Percentiles rank a stretch among this genome's conserved stretches.
Evolutionary conservation across 1,284 basidiomycete species (phyloP).

Genomic region (Fomitopsis pinicola): DNA sequence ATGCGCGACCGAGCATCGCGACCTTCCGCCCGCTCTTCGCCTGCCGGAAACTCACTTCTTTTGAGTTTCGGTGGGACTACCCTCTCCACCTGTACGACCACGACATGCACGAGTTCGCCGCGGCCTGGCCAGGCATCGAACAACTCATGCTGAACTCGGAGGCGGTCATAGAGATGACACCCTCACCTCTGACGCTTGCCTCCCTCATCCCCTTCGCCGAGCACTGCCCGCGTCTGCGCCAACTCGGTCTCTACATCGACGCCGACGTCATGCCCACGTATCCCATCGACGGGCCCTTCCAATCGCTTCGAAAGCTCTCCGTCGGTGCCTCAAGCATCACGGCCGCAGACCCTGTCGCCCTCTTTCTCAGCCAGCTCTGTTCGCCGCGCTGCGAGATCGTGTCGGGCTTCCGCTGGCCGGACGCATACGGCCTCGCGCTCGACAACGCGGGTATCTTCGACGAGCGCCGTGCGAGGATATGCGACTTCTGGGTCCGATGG

Average conservation of each 20-base stretch:
- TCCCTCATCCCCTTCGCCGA: slow-evolving; percentile 47
- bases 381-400: slow-evolving; percentile 38
- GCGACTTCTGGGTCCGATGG: slow-evolving; percentile 21
- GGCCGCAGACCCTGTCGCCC: slow-evolving; percentile 37
- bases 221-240: slow-evolving; percentile 44
- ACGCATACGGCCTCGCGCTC: slow-evolving; percentile 25
- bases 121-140: slow-evolving; percentile 44
- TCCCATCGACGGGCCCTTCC: slow-evolving; percentile 28
- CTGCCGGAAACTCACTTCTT: slow-evolving; percentile 37
- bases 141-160: slow-evolving; percentile 47
- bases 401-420: slow-evolving; percentile 30
- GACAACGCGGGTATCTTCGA: slow-evolving; percentile 22
- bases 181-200: slow-evolving; percentile 36
- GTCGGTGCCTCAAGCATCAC: slow-evolving; percentile 47
- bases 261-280: slow-evolving; percentile 23
- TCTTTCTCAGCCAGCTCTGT: slow-evolving; percentile 49
- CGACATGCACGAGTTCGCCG: slow-evolving; percentile 46
- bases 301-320: slow-evolving; percentile 35
- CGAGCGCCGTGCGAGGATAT: slow-evolving; percentile 16
- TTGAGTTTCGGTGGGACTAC: slow-evolving; percentile 53
- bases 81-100: slow-evolving; percentile 43
- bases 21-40: slow-evolving; percentile 47
- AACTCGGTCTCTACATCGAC: slow-evolving; percentile 52
- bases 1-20: slow-evolving; percentile 37
- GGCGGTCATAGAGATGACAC: slow-evolving; percentile 34